Conservation (phyloP, 75 land plant genomes). For the Sequoia sempervirens region DNA sequence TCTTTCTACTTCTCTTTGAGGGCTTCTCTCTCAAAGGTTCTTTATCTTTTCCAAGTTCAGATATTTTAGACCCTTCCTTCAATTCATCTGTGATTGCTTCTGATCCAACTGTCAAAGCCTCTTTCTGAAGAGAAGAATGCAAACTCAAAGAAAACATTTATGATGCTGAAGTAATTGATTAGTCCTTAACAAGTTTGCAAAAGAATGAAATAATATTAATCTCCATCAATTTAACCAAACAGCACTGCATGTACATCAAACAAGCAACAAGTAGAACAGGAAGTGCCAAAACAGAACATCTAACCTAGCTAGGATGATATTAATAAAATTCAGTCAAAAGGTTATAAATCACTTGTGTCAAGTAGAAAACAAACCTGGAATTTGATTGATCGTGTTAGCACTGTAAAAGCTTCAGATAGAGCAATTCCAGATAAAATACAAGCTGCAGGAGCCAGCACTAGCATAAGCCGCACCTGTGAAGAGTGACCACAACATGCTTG, state of each 20-base stretch:
- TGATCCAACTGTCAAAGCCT: not conserved
- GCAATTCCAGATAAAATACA: constrained; percentile 96
- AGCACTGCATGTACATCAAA: not conserved
- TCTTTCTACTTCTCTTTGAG: constrained; percentile 71
- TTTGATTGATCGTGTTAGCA: constrained; percentile 83
- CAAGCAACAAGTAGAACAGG: not conserved
- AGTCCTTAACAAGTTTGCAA: not conserved
- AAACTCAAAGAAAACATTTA: not conserved
- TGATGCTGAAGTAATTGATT: not conserved
- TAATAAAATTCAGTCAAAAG: not conserved
- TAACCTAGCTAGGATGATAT: not conserved
- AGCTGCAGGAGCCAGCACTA: constrained; percentile 98
- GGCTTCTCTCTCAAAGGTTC: constrained; percentile 50
- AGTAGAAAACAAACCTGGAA: constrained; percentile 36
- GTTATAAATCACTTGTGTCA: not conserved
- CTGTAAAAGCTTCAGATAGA: constrained; percentile 83
- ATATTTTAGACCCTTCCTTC: constrained; percentile 29
- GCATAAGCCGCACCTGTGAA: constrained; percentile 92
- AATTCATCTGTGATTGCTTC: constrained; percentile 15
- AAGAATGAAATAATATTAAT: not conserved
- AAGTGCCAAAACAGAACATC: not conserved
- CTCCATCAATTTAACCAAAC: not conserved
- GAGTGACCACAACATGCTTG: not conserved
- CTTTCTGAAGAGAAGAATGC: constrained; percentile 4
- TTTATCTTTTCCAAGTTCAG: constrained; percentile 42